Conservation (phyloP, 2,329 filamentous ascomycete species). For the Fusarium agapanthi region DNA sequence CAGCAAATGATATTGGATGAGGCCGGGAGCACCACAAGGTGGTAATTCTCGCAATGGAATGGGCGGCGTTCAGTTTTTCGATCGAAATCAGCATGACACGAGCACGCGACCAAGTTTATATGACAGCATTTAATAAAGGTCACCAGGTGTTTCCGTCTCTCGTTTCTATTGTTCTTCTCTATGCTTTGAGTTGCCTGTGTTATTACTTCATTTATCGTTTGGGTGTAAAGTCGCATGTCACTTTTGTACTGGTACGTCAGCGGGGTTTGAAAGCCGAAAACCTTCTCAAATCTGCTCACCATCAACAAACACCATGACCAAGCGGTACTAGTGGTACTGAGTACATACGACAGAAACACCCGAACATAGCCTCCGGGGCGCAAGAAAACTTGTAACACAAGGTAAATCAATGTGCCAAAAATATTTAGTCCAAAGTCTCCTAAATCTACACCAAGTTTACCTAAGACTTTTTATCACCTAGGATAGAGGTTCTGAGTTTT, state of each 20-base stretch:
- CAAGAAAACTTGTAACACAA: neutral
- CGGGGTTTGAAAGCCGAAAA: conserved; percentile 47
- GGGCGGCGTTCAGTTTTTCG: neutral
- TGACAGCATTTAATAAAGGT: neutral
- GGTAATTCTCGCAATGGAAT: neutral
- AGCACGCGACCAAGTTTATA: neutral
- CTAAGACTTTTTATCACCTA: neutral
- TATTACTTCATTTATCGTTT: neutral
- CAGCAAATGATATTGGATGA: neutral
- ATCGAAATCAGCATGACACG: neutral
- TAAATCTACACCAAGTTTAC: neutral
- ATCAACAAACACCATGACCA: conserved; percentile 8
- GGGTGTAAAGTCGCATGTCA: conserved; percentile 21
- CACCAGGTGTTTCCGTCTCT: neutral
- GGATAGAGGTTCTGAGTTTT: neutral
- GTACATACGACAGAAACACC: neutral
- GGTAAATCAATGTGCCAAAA: neutral
- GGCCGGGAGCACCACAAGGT: neutral
- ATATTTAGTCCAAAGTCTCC: neutral
- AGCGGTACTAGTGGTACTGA: conserved; percentile 4
- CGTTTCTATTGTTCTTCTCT: neutral
- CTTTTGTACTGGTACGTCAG: conserved; percentile 49
- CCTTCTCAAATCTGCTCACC: conserved; percentile 62
- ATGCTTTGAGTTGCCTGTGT: neutral
- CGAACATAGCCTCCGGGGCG: neutral